Percentiles rank a stretch among this genome's conserved stretches.
Conservation (phyloP, 1,284 basidiomycete species). For the Ustilago hordei region DNA sequence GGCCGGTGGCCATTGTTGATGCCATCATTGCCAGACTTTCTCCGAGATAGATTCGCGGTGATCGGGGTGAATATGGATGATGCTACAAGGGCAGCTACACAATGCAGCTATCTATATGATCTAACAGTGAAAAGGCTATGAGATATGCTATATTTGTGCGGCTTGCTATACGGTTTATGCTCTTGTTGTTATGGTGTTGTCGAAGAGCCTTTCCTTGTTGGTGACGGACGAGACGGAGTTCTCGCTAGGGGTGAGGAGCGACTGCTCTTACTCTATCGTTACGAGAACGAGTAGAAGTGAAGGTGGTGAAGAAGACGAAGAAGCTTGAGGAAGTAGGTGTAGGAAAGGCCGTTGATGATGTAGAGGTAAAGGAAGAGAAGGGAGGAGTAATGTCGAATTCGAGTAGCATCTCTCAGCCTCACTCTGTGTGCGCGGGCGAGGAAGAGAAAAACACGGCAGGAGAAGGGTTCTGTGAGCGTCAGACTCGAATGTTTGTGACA, state of each 20-base stretch:
- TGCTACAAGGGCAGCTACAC: too few species aligned
- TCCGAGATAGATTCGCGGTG: background rate
- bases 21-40: constrained; percentile 17
- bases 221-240: background rate
- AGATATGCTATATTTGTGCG: background rate
- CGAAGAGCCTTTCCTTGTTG: background rate
- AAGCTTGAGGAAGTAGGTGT: constrained; percentile 2
- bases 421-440: background rate
- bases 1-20: constrained; percentile 42
- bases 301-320: background rate
- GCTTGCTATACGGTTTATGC: background rate
- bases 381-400: background rate
- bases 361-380: background rate
- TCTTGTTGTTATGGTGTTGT: background rate
- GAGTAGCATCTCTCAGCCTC: background rate
- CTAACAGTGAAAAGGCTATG: background rate
- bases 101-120: background rate
- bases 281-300: background rate
- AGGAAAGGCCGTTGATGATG: constrained; percentile 2
- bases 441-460: constrained; percentile 2
- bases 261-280: background rate
- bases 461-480: constrained; percentile 6
- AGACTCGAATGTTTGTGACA: constrained; percentile 3
- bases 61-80: too few species aligned
- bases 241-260: background rate